A percentile compares a stretch with the other conserved stretches of the same genome.
phyloP scores from a whole-genome alignment of 2,329 filamentous ascomycete genomes.

The Beauveria varroae region DNA sequence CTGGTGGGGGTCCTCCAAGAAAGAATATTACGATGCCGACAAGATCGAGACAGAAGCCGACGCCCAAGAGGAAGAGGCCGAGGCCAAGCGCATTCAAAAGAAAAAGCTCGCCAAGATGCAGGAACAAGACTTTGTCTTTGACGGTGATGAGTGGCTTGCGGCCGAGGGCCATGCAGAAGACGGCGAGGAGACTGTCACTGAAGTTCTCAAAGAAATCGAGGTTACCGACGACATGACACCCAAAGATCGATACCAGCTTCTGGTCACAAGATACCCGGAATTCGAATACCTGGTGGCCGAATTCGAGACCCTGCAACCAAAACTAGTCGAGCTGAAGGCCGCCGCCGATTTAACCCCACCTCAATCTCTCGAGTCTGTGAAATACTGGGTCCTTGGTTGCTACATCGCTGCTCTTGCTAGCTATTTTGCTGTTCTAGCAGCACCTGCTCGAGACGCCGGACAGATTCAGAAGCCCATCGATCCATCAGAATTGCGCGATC shows the following conservation, averaged over 20 bases:
- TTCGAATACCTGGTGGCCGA: conserved; percentile 82
- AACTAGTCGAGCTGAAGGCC: conserved; percentile 51
- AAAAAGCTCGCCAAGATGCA: conserved; percentile 86
- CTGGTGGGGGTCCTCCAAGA: conserved; percentile 81
- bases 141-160: conserved; percentile 77
- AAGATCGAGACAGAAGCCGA: conserved; percentile 54
- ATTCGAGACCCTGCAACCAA: conserved; percentile 63
- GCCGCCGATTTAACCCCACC: conserved; percentile 45
- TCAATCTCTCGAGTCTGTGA: conserved; percentile 56
- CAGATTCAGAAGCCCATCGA: conserved; percentile 54
- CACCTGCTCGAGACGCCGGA: conserved; percentile 55
- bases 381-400: conserved; percentile 72
- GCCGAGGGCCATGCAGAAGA: conserved; percentile 43
- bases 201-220: conserved; percentile 77
- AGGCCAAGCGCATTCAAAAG: conserved; percentile 80
- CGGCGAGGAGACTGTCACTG: conserved; percentile 61
- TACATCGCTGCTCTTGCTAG: conserved; percentile 83
- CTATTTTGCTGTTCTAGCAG: conserved; percentile 93
- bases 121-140: conserved; percentile 88
- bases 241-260: conserved; percentile 66
- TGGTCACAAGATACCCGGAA: conserved; percentile 82
- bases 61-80: conserved; percentile 84
- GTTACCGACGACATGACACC: conserved; percentile 71
- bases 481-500: conserved; percentile 75
- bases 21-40: conserved; percentile 92